Conservation (phyloP, 1,284 basidiomycete species). For the Wallemia ichthyophaga region DNA sequence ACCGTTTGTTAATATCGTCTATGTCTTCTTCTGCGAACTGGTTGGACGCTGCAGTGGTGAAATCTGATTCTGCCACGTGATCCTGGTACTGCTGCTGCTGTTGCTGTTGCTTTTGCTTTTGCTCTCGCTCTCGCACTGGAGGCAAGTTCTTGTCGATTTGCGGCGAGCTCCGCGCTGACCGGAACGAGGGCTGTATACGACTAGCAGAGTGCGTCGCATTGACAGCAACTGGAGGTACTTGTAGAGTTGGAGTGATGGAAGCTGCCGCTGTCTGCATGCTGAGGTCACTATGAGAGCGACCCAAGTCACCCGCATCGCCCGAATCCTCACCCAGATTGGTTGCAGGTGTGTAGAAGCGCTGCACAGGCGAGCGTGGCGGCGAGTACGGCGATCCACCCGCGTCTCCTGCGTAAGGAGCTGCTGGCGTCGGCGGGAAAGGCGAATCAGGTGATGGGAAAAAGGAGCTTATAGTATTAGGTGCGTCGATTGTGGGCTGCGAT, state of each 20-base stretch:
- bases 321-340: neutral
- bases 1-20: neutral
- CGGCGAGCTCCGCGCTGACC: neutral
- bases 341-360: neutral
- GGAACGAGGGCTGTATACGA: neutral
- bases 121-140: no score
- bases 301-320: no score
- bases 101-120: no score
- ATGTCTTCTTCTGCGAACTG: neutral
- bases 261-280: neutral
- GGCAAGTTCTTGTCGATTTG: neutral
- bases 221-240: neutral
- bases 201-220: neutral
- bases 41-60: neutral
- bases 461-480: neutral
- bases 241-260: neutral
- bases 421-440: neutral
- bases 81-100: no score
- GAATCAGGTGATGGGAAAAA: neutral
- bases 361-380: neutral
- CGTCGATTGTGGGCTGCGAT: neutral
- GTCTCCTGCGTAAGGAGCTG: no score
- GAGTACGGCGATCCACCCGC: neutral
- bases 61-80: neutral
- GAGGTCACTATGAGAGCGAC: neutral